A percentile compares a stretch with the other conserved stretches of the same genome.
These are phyloP conservation scores for Dictyostelium firmibasis DNA, from an alignment of 78 protist species.

Conservation along the genomic window DNA sequence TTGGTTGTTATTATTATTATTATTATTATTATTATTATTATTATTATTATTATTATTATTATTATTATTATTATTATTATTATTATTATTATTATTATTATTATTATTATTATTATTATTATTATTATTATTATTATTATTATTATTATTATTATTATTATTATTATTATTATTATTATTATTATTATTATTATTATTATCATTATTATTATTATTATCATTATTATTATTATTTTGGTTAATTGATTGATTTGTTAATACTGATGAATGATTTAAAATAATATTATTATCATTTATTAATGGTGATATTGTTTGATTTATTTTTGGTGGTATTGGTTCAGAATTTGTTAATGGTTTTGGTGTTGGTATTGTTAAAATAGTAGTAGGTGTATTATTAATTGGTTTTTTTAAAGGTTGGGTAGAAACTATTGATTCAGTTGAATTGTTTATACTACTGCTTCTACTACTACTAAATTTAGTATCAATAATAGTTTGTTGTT, in stretches of 20 bases:
- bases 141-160: neutral
- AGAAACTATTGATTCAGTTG: no score
- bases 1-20: slow-evolving; percentile 18
- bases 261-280: neutral
- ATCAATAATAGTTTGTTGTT: no score
- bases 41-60: neutral
- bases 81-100: slow-evolving; percentile 3
- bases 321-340: neutral
- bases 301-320: neutral
- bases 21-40: slow-evolving; percentile 19
- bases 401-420: neutral
- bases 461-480: no score
- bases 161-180: neutral
- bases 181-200: neutral
- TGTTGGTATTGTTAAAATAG: neutral
- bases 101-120: neutral
- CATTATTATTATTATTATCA: neutral
- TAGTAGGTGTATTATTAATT: neutral
- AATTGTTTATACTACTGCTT: no score
- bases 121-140: slow-evolving; percentile 10
- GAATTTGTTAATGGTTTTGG: neutral
- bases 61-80: neutral
- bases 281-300: neutral
- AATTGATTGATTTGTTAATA: no score
- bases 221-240: neutral